These are phyloP conservation scores for Sordariomycetes sp. DNA, from an alignment of 2,329 filamentous ascomycete genomes.

Conservation along the genomic window DNA sequence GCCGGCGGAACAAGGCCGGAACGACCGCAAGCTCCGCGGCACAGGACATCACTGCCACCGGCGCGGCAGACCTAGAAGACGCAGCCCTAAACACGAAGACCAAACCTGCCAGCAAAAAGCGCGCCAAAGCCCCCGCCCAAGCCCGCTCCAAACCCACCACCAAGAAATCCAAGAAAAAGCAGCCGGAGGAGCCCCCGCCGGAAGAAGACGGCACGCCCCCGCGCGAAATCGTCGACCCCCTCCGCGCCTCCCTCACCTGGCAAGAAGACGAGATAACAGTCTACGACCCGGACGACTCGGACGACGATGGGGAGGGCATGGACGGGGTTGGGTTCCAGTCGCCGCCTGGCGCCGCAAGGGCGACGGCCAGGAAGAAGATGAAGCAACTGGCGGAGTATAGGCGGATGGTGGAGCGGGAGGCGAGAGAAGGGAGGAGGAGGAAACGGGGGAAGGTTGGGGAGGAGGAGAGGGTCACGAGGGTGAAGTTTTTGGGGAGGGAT, in stretches of 20 bases:
- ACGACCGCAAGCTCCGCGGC: not conserved
- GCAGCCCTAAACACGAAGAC: not conserved
- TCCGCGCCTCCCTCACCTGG: conserved; percentile 50
- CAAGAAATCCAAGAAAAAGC: conserved; percentile 4
- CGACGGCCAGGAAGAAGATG: conserved; percentile 39
- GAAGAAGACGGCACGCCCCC: conserved; percentile 16
- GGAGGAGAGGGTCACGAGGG: conserved; percentile 15
- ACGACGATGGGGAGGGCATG: conserved; percentile 54
- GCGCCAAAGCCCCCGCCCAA: not conserved
- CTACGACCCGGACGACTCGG: conserved; percentile 49
- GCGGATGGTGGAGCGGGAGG: conserved; percentile 47
- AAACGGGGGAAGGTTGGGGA: conserved; percentile 17
- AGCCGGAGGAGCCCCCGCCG: conserved; percentile 3
- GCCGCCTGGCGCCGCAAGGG: conserved; percentile 45
- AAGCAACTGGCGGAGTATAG: conserved; percentile 51
- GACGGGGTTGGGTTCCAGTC: conserved; percentile 57
- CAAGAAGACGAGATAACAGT: conserved; percentile 56
- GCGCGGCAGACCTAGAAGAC: not conserved
- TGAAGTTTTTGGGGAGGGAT: conserved; percentile 27
- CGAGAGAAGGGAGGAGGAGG: conserved; percentile 40
- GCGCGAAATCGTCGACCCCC: conserved; percentile 30
- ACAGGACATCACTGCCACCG: not conserved
- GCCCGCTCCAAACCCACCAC: not conserved
- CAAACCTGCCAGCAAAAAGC: not conserved
- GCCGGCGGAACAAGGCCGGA: not conserved